phyloP scores from a whole-genome alignment of 257 asterid genomes.

The Jacaranda mimosifolia region DNA sequence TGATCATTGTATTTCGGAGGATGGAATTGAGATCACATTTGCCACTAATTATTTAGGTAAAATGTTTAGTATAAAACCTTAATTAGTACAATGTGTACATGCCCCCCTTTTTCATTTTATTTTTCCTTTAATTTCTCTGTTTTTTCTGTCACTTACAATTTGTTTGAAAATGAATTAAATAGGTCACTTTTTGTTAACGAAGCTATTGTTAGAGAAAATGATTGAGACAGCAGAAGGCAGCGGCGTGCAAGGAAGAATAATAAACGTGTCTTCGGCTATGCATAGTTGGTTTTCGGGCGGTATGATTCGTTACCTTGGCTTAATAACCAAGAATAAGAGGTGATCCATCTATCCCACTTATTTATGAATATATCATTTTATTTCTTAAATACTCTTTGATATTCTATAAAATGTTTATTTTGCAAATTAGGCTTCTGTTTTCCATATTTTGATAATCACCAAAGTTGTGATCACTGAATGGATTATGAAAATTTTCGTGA shows the following conservation, averaged over 20 bases:
- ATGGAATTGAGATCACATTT: constrained; percentile 95
- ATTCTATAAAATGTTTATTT: too few species aligned
- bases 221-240: constrained; percentile 59
- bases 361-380: too few species aligned
- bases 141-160: not conserved
- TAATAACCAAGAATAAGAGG: constrained; percentile 81
- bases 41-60: constrained; percentile 92
- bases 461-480: too few species aligned
- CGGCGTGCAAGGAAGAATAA: constrained; percentile 87
- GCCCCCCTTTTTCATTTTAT: not conserved
- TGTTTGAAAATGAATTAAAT: not conserved
- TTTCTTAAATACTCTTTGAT: too few species aligned
- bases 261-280: constrained; percentile 88
- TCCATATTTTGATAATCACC: too few species aligned
- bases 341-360: constrained; percentile 22
- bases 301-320: constrained; percentile 58
- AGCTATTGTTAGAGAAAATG: constrained; percentile 79
- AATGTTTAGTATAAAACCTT: too few species aligned
- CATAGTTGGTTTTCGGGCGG: constrained; percentile 96
- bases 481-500: too few species aligned
- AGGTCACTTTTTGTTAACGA: constrained; percentile 92
- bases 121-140: not conserved
- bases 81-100: not conserved
- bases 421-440: too few species aligned
- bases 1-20: constrained; percentile 81